Conservation (phyloP, 2,329 filamentous ascomycete genomes). For the Emmonsia crescens region DNA sequence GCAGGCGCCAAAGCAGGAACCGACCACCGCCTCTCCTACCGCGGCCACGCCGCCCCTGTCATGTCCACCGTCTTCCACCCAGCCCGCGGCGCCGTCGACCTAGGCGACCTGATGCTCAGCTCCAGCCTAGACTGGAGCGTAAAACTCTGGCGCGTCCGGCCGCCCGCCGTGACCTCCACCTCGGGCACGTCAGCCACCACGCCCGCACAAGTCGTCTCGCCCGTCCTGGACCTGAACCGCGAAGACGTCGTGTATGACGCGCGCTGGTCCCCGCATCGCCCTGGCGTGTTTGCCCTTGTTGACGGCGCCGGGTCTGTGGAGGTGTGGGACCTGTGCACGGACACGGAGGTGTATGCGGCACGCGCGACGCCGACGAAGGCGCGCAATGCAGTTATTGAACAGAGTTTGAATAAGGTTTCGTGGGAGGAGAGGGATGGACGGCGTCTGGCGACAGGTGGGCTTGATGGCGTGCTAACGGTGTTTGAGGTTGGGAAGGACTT, state of each 20-base stretch:
- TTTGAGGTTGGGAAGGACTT: conserved; percentile 70
- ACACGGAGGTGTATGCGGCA: conserved; percentile 83
- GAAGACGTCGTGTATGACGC: conserved; percentile 97
- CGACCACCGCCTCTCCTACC: conserved; percentile 77
- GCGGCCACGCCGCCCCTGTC: conserved; percentile 83
- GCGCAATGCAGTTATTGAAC: conserved; percentile 58
- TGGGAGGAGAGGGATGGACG: conserved; percentile 90
- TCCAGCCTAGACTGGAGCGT: conserved; percentile 93
- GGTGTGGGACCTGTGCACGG: conserved; percentile 86
- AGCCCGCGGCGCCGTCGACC: conserved; percentile 78
- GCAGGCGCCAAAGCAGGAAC: conserved; percentile 95
- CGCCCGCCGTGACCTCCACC: conserved; percentile 30
- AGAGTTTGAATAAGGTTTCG: conserved; percentile 84
- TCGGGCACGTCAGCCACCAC: conserved; percentile 23
- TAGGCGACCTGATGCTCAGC: conserved; percentile 87
- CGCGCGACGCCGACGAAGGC: conserved; percentile 58
- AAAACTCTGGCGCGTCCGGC: conserved; percentile 86
- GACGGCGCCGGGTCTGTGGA: conserved; percentile 88
- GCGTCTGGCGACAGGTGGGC: conserved; percentile 76
- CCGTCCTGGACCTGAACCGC: conserved; percentile 78
- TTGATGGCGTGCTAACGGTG: conserved; percentile 80
- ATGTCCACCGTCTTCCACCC: conserved; percentile 97
- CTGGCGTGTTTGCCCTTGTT: conserved; percentile 86
- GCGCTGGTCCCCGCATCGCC: conserved; percentile 87
- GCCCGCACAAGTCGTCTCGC: conserved; percentile 47